Evolutionary conservation across 1,284 basidiomycete species (phyloP).

Genomic region (Melampsora occidentalis): DNA sequence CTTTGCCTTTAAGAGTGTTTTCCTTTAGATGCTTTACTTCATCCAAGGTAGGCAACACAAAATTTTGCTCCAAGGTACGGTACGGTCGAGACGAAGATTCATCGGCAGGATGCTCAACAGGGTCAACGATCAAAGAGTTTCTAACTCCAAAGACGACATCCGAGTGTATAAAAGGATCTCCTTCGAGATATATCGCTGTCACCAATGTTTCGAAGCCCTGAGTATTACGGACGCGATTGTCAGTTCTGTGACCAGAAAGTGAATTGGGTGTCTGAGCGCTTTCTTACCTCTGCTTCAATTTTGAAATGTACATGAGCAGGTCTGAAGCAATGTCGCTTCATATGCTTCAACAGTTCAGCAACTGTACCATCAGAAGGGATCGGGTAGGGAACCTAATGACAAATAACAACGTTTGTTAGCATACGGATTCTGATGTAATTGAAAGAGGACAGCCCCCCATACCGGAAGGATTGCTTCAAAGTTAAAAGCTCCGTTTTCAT

Average conservation of each 20-base stretch:
- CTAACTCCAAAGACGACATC: slow-evolving; percentile 77
- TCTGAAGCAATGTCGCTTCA: slow-evolving; percentile 71
- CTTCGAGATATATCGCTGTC: slow-evolving; percentile 72
- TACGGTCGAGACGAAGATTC: slow-evolving; percentile 52
- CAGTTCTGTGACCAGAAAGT: not conserved
- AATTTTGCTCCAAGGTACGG: slow-evolving; percentile 61
- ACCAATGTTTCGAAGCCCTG: slow-evolving; percentile 69
- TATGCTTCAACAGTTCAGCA: slow-evolving; percentile 62
- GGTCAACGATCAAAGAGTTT: slow-evolving; percentile 52
- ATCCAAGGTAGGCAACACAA: slow-evolving; percentile 58
- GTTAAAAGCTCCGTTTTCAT: slow-evolving; percentile 65
- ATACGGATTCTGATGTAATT: not conserved
- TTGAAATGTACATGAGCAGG: slow-evolving; percentile 73
- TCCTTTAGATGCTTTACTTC: slow-evolving; percentile 53
- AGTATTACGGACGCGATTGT: slow-evolving; percentile 54
- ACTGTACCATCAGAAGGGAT: slow-evolving; percentile 68
- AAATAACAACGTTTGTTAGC: not conserved
- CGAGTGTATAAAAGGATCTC: slow-evolving; percentile 65
- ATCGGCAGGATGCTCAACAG: slow-evolving; percentile 52
- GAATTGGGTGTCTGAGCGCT: not conserved
- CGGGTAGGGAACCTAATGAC: slow-evolving; percentile 61
- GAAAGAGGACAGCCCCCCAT: slow-evolving; percentile 54
- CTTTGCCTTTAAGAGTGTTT: slow-evolving; percentile 1
- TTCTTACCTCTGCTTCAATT: slow-evolving; percentile 32
- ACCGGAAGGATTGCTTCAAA: slow-evolving; percentile 75